Evolutionary conservation across 345 rosid species (phyloP).

Genomic region (Populus davidiana): DNA sequence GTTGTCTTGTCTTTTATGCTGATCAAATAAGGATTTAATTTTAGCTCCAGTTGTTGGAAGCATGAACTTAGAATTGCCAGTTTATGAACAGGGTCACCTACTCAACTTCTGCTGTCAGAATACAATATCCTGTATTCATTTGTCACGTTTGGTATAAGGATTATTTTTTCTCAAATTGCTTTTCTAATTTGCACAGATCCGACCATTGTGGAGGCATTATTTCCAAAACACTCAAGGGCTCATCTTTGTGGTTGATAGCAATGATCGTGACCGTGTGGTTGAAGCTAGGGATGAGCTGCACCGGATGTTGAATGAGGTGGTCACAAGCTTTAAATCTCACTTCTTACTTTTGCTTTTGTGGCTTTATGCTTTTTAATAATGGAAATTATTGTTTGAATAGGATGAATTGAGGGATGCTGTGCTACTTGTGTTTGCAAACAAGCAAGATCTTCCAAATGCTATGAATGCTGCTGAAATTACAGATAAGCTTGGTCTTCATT

Average conservation of each 20-base stretch:
- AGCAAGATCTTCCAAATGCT: slow-evolving; percentile 87
- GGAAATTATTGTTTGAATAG: slow-evolving; percentile 17
- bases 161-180: not conserved
- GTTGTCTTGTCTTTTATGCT: slow-evolving; percentile 7
- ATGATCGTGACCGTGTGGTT: slow-evolving; percentile 70
- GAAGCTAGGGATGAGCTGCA: slow-evolving; percentile 80
- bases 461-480: slow-evolving; percentile 88
- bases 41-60: no score
- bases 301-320: slow-evolving; percentile 76
- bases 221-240: slow-evolving; percentile 86
- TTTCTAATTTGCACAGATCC: slow-evolving; percentile 33
- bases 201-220: slow-evolving; percentile 67
- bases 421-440: slow-evolving; percentile 81
- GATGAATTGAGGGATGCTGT: slow-evolving; percentile 95
- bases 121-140: not conserved
- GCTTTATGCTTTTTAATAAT: not conserved
- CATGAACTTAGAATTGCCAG: not conserved
- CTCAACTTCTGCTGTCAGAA: not conserved
- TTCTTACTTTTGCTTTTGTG: not conserved
- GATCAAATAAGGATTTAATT: not conserved
- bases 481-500: slow-evolving; percentile 80
- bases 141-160: not conserved
- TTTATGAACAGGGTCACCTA: no score
- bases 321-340: not conserved
- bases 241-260: slow-evolving; percentile 84